These are phyloP conservation scores for Fusarium austroafricanum DNA, from an alignment of 2,329 filamentous ascomycete species.

Conservation along the genomic window DNA sequence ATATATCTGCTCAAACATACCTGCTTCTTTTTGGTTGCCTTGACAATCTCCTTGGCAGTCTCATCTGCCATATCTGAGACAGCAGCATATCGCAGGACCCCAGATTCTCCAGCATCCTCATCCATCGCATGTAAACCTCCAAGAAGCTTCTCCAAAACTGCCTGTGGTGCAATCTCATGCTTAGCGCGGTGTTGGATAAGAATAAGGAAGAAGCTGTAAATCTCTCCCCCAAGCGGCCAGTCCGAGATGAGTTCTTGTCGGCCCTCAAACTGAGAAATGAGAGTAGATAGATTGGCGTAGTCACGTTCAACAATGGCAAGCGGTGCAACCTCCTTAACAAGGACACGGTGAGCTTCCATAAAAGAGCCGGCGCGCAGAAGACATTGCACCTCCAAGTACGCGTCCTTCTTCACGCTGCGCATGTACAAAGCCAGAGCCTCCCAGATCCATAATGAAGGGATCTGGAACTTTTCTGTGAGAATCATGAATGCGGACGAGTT, in stretches of 20 bases:
- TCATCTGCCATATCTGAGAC: conserved; percentile 84
- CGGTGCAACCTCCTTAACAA: conserved; percentile 84
- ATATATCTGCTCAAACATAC: conserved; percentile 54
- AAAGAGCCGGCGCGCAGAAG: conserved; percentile 82
- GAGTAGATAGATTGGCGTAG: conserved; percentile 73
- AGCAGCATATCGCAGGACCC: conserved; percentile 73
- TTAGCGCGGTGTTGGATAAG: conserved; percentile 60
- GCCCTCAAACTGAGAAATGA: conserved; percentile 78
- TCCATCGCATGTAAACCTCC: conserved; percentile 67
- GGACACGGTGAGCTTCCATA: conserved; percentile 84
- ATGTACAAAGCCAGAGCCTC: conserved; percentile 87
- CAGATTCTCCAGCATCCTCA: conserved; percentile 54
- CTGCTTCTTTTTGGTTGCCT: conserved; percentile 65
- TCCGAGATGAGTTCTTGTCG: conserved; percentile 71
- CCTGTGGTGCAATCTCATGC: conserved; percentile 55
- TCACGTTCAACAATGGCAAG: conserved; percentile 84
- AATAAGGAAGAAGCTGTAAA: conserved; percentile 75
- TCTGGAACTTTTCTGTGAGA: conserved; percentile 72
- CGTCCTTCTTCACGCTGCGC: conserved; percentile 76
- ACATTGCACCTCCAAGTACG: conserved; percentile 78
- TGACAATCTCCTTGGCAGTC: conserved; percentile 74
- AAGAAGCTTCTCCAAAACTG: conserved; percentile 67
- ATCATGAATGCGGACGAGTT: conserved; percentile 66
- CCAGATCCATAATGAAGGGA: conserved; percentile 86
- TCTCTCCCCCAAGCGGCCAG: conserved; percentile 83